Conservation (phyloP, 768 basidiomycete genomes). For the Hygrocybe punicea region DNA sequence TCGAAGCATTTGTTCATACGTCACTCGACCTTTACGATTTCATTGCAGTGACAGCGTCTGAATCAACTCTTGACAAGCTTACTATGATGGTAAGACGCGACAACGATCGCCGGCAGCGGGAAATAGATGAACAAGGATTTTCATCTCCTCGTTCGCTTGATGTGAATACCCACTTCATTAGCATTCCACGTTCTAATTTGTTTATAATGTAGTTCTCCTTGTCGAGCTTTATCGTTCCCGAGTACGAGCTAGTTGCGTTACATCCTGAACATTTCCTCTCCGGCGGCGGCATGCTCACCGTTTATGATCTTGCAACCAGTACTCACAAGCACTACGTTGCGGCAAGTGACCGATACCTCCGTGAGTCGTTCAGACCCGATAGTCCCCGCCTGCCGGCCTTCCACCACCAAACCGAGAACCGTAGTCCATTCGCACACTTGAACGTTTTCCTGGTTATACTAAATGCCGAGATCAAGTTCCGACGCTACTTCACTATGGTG, state of each 20-base stretch:
- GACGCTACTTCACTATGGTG: constrained; percentile 20
- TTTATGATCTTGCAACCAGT: neutral
- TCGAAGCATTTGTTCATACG: constrained; percentile 6
- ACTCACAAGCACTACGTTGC: neutral
- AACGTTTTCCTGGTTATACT: constrained; percentile 22
- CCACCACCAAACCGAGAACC: neutral
- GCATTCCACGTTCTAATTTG: neutral
- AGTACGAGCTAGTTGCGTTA: constrained; percentile 4
- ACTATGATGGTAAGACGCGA: neutral
- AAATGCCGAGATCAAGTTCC: constrained; percentile 25
- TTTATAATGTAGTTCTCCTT: neutral
- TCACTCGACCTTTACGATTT: constrained; percentile 6
- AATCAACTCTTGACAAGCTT: constrained; percentile 4
- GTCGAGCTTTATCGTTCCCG: neutral
- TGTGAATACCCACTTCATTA: constrained; percentile 2
- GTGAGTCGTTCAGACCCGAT: constrained; percentile 4
- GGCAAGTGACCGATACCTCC: constrained; percentile 2
- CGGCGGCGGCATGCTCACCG: neutral
- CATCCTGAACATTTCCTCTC: constrained; percentile 4
- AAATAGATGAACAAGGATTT: constrained; percentile 2
- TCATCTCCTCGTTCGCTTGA: neutral
- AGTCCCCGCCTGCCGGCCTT: constrained; percentile 5
- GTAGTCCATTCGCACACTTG: neutral
- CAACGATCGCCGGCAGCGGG: constrained; percentile 6
- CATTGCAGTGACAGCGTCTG: constrained; percentile 5